A percentile compares a stretch with the other conserved stretches of the same genome.
phyloP scores from a whole-genome alignment of 2,329 filamentous ascomycete species.

The Coniochaeta pulveracea region DNA sequence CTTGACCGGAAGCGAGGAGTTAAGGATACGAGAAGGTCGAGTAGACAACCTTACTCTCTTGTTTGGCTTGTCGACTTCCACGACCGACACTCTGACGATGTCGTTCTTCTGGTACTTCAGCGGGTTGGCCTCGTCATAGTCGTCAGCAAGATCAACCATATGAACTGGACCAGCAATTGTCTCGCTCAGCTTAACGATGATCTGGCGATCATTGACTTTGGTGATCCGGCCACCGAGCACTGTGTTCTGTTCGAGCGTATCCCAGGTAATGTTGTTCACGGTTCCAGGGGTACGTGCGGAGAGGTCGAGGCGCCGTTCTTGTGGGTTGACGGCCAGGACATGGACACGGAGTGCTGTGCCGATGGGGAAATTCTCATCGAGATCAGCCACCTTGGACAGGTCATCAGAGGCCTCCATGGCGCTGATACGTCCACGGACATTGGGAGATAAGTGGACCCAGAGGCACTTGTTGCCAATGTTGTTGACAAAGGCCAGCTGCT shows the following conservation, averaged over 20 bases:
- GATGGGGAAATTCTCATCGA: conserved; percentile 72
- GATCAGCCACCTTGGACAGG: conserved; percentile 62
- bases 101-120: conserved; percentile 71
- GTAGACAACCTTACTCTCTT: conserved; percentile 75
- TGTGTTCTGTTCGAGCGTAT: conserved; percentile 65
- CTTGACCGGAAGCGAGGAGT: conserved; percentile 68
- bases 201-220: conserved; percentile 71
- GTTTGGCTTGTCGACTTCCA: conserved; percentile 70
- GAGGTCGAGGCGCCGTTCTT: conserved; percentile 69
- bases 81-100: conserved; percentile 75
- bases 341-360: conserved; percentile 80
- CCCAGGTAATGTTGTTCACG: conserved; percentile 50
- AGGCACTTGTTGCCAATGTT: conserved; percentile 70
- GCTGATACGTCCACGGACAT: conserved; percentile 72
- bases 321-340: conserved; percentile 62
- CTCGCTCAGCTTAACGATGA: conserved; percentile 79
- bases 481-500: conserved; percentile 79
- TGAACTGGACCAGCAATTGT: conserved; percentile 68
- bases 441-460: conserved; percentile 86
- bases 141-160: conserved; percentile 73
- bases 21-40: conserved; percentile 79
- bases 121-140: conserved; percentile 72
- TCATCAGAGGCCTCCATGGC: conserved; percentile 82
- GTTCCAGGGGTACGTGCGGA: conserved; percentile 58
- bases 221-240: conserved; percentile 76